These are phyloP conservation scores for Sporothrix humicola DNA, from an alignment of 2,329 filamentous ascomycete genomes.

Conservation along the genomic window DNA sequence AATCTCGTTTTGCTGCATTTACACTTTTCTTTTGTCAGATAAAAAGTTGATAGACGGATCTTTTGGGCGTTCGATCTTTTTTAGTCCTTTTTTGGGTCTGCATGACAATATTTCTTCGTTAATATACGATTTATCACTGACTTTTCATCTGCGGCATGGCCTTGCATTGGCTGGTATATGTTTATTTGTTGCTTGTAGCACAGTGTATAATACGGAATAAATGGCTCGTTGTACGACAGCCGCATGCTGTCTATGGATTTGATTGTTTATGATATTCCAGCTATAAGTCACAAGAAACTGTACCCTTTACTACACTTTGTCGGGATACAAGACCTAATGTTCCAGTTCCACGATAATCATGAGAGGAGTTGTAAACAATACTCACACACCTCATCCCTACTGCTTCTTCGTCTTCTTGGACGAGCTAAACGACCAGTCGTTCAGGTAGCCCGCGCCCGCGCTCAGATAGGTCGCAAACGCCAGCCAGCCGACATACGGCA, in stretches of 20 bases:
- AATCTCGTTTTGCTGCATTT: not conserved
- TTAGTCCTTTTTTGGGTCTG: not conserved
- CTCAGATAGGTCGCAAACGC: constrained; percentile 86
- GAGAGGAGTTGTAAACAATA: not conserved
- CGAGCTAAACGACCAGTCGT: constrained; percentile 65
- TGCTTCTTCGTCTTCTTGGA: constrained; percentile 39
- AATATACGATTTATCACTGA: not conserved
- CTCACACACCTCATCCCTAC: not conserved
- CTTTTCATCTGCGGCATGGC: not conserved
- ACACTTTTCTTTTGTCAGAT: constrained; percentile 5
- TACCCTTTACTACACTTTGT: no score
- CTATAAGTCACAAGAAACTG: no score
- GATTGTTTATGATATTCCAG: not conserved
- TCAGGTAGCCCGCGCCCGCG: constrained; percentile 70
- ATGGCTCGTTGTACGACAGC: no score
- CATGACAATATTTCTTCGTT: not conserved
- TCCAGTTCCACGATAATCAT: not conserved
- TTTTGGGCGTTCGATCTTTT: constrained; percentile 16
- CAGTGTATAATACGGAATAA: no score
- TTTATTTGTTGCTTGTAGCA: constrained; percentile 37
- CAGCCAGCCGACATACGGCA: constrained; percentile 86
- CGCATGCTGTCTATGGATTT: no score
- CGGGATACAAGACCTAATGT: no score
- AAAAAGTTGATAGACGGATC: constrained; percentile 18
- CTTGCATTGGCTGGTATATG: not conserved